Evolutionary conservation across 2,329 filamentous ascomycete species (phyloP).

Genomic region (Penicillium italicum): DNA sequence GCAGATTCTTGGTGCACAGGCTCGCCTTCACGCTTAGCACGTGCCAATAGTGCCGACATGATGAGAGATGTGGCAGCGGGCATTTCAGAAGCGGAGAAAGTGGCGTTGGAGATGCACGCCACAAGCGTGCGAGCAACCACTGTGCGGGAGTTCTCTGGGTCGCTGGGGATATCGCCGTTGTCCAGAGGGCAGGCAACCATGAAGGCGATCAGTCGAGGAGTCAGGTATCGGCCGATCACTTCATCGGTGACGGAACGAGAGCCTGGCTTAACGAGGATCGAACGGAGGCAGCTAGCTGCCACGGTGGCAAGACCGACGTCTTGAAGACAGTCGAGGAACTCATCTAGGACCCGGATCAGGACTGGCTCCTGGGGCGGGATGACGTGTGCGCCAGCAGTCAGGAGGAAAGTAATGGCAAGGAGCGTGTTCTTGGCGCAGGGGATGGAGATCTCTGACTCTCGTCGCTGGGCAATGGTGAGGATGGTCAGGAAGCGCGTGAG

Average conservation of each 20-base stretch:
- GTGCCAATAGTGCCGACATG: constrained; percentile 69
- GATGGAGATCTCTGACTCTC: constrained; percentile 66
- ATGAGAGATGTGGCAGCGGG: constrained; percentile 66
- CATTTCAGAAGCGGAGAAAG: constrained; percentile 29
- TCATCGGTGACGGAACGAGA: constrained; percentile 63
- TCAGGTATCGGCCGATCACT: constrained; percentile 68
- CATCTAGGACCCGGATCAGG: constrained; percentile 69
- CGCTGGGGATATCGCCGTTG: constrained; percentile 58
- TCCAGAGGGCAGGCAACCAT: constrained; percentile 52
- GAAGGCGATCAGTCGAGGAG: constrained; percentile 74
- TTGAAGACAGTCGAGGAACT: constrained; percentile 76
- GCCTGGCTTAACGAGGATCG: constrained; percentile 66
- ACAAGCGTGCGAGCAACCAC: constrained; percentile 72
- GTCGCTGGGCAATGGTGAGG: constrained; percentile 47
- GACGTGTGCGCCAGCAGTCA: constrained; percentile 73
- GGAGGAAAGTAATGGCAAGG: constrained; percentile 80
- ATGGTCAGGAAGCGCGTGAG: constrained; percentile 79
- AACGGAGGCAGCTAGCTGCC: constrained; percentile 83
- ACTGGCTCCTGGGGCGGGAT: constrained; percentile 72
- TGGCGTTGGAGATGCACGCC: constrained; percentile 57
- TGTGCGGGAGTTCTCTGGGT: constrained; percentile 70
- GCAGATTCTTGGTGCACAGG: constrained; percentile 69
- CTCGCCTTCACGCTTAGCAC: constrained; percentile 62
- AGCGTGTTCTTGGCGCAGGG: constrained; percentile 91
- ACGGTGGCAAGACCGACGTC: constrained; percentile 66